Conservation (phyloP, 2,329 filamentous ascomycete species). For the Leptographium galeiforme region DNA sequence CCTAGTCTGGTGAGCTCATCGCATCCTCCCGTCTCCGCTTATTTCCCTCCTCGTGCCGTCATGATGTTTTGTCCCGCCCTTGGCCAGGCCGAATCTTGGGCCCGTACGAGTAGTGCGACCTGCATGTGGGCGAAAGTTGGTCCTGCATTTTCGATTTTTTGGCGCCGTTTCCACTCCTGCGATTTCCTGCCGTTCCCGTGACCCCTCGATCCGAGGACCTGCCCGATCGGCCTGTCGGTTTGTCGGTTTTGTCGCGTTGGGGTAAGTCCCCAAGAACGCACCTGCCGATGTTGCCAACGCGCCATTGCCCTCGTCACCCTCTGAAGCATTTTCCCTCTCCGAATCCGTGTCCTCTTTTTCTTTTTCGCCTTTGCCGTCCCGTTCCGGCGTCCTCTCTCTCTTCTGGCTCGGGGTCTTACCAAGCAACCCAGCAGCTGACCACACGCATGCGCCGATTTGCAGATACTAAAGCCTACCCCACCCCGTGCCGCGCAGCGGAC, state of each 20-base stretch:
- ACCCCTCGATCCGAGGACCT: background rate
- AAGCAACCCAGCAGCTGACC: background rate
- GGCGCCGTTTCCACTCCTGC: background rate
- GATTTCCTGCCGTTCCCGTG: background rate
- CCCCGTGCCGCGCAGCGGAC: background rate
- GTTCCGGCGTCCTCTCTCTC: background rate
- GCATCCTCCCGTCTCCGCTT: too few relatives aligned
- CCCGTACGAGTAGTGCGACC: too few relatives aligned
- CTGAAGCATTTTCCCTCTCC: background rate
- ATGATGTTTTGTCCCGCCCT: too few relatives aligned
- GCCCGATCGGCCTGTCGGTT: too few relatives aligned
- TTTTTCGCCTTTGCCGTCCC: background rate
- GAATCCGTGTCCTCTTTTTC: background rate
- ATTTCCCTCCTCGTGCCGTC: too few relatives aligned
- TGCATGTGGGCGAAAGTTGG: too few relatives aligned
- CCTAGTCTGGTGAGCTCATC: too few relatives aligned
- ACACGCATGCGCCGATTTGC: background rate
- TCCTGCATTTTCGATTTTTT: too few relatives aligned
- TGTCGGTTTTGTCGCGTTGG: background rate
- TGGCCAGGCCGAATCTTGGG: too few relatives aligned
- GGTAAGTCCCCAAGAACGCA: background rate
- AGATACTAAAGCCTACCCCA: background rate
- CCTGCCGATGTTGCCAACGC: background rate
- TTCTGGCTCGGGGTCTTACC: background rate
- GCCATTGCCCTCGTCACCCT: background rate